A percentile compares a stretch with the other conserved stretches of the same genome.
These are phyloP conservation scores for Eragrostis nindensis DNA, from an alignment of 176 grass and related monocot species.

Conservation along the genomic window DNA sequence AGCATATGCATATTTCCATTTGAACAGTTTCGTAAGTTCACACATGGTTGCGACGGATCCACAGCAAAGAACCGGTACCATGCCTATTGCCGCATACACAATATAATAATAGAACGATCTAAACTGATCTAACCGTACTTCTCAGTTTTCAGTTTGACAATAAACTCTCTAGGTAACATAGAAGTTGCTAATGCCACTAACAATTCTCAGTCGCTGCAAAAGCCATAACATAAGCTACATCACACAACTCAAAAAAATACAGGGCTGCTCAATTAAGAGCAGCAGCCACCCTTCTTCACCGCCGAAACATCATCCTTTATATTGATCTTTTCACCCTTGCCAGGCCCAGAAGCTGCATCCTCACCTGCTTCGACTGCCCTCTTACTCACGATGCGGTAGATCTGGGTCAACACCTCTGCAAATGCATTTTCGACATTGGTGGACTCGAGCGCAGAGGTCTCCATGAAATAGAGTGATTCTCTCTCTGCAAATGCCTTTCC, in stretches of 20 bases:
- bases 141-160: constrained; percentile 43
- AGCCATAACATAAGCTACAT: constrained; percentile 36
- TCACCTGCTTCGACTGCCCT: constrained; percentile 69
- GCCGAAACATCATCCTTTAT: constrained; percentile 85
- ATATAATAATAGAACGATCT: constrained; percentile 50
- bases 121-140: constrained; percentile 43
- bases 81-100: constrained; percentile 30
- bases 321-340: constrained; percentile 83
- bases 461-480: constrained; percentile 91
- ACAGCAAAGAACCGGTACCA: constrained; percentile 30
- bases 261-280: constrained; percentile 55
- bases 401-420: constrained; percentile 77
- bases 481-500: constrained; percentile 71
- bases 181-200: constrained; percentile 48
- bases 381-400: constrained; percentile 85
- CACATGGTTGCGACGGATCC: constrained; percentile 33
- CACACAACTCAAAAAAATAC: constrained; percentile 41
- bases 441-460: constrained; percentile 85
- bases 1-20: constrained; percentile 46
- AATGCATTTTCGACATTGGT: constrained; percentile 89
- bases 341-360: constrained; percentile 60
- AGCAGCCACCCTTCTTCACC: constrained; percentile 76
- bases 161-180: constrained; percentile 45
- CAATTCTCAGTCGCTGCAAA: constrained; percentile 47
- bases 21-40: constrained; percentile 3